Evolutionary conservation across 495 filamentous ascomycete genomes (phyloP).

Genomic region (Penicillium taxi): DNA sequence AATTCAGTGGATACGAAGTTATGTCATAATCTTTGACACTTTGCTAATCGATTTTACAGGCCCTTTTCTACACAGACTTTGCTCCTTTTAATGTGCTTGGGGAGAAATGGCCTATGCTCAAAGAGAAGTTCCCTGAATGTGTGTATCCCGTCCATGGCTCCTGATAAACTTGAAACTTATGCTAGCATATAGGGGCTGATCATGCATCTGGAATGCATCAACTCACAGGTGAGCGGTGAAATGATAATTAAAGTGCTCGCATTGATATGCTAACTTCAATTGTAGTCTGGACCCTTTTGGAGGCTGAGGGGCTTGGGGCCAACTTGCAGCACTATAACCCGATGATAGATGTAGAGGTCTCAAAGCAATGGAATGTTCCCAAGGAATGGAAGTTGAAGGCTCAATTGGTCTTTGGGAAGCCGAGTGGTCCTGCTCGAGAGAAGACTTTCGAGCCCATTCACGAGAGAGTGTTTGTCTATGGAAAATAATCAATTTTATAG

Average conservation of each 20-base stretch:
- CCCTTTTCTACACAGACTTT: conserved; percentile 59
- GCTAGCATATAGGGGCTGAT: conserved; percentile 34
- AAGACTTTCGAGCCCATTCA: conserved; percentile 15
- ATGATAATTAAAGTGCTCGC: no score
- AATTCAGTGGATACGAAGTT: not conserved
- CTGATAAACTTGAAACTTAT: conserved; percentile 5
- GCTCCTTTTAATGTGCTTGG: conserved; percentile 42
- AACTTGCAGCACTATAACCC: conserved; percentile 69
- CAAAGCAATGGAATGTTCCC: conserved; percentile 50
- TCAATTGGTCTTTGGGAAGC: conserved; percentile 57
- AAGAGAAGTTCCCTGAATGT: conserved; percentile 10
- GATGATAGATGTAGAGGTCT: conserved; percentile 50
- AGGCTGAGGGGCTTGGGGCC: conserved; percentile 61
- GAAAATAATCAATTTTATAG: no score
- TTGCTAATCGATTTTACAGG: conserved; percentile 12
- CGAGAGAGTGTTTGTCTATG: conserved; percentile 10
- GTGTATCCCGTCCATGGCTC: conserved; percentile 13
- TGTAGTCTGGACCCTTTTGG: conserved; percentile 55
- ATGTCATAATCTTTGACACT: not conserved
- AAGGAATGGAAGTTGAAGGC: conserved; percentile 52
- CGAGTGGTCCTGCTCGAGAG: conserved; percentile 19
- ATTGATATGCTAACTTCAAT: not conserved
- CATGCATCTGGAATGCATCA: conserved; percentile 63
- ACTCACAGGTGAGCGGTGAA: conserved; percentile 31
- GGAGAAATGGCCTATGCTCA: conserved; percentile 32